A percentile compares a stretch with the other conserved stretches of the same genome.
Evolutionary conservation across 768 basidiomycete genomes (phyloP).

Genomic region (Xerocomellus intermedius): DNA sequence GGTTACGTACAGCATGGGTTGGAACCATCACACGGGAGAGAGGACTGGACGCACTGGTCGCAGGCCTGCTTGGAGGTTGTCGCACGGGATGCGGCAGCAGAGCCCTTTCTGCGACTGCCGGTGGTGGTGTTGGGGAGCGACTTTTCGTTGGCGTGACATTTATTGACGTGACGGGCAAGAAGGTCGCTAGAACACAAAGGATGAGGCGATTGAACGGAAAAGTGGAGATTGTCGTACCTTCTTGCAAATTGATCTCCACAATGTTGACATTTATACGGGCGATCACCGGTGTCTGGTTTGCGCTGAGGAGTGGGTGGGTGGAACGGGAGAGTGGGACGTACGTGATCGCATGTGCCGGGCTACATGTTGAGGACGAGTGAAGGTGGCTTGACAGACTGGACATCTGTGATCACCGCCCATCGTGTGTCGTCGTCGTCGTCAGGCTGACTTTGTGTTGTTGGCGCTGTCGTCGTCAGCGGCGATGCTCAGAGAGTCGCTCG

Average conservation of each 20-base stretch:
- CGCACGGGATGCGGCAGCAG: slow-evolving; percentile 64
- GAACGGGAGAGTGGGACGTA: slow-evolving; percentile 44
- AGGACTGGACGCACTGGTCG: slow-evolving; percentile 78
- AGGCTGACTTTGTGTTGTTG: slow-evolving; percentile 1
- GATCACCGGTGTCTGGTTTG: slow-evolving; percentile 75
- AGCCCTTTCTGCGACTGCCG: slow-evolving; percentile 57
- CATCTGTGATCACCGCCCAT: slow-evolving; percentile 88
- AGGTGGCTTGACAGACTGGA: slow-evolving; percentile 83
- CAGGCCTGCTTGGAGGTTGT: slow-evolving; percentile 82
- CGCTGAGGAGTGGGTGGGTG: slow-evolving; percentile 10
- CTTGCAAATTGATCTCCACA: slow-evolving; percentile 90
- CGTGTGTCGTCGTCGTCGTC: background rate
- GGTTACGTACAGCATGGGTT: slow-evolving; percentile 69
- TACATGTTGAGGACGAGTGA: slow-evolving; percentile 88
- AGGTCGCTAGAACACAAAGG: slow-evolving; percentile 56
- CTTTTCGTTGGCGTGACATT: slow-evolving; percentile 82
- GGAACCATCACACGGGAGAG: slow-evolving; percentile 73
- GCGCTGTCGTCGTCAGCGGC: slow-evolving; percentile 13
- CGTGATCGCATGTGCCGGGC: slow-evolving; percentile 89
- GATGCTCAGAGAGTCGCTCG: slow-evolving; percentile 20
- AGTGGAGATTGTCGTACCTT: slow-evolving; percentile 46
- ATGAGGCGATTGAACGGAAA: slow-evolving; percentile 9
- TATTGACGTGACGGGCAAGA: slow-evolving; percentile 82
- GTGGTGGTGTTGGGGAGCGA: slow-evolving; percentile 34
- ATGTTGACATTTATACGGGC: slow-evolving; percentile 84